phyloP scores from a whole-genome alignment of 257 asterid species.

The Paraleonurus japonicus region DNA sequence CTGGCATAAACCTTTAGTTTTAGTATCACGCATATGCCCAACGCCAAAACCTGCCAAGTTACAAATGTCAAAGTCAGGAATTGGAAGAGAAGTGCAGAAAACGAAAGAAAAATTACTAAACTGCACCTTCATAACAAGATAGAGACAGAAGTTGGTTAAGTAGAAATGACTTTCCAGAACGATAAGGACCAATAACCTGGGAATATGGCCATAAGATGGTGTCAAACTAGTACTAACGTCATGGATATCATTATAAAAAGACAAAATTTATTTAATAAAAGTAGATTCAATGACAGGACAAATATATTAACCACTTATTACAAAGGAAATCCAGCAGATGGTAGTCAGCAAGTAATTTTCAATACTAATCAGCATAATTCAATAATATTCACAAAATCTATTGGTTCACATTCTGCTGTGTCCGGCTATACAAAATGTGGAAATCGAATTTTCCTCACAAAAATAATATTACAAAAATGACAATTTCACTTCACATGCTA shows the following conservation, averaged over 20 bases:
- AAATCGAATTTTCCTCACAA: background rate
- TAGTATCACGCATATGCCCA: constrained; percentile 99
- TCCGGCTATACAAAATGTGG: background rate
- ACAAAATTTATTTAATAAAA: background rate
- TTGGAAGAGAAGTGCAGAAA: constrained; percentile 5
- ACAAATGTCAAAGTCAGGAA: constrained; percentile 23
- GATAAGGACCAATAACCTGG: constrained; percentile 98
- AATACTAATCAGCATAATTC: constrained; percentile 6
- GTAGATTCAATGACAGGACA: constrained; percentile 3
- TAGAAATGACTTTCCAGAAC: constrained; percentile 96
- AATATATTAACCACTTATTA: background rate
- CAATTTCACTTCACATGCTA: constrained; percentile 13
- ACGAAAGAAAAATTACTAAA: constrained; percentile 9
- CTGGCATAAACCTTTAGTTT: constrained; percentile 75
- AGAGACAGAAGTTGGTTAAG: constrained; percentile 98
- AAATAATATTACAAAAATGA: constrained; percentile 3
- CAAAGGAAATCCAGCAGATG: background rate
- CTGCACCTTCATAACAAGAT: constrained; percentile 90
- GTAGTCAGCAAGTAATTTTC: background rate
- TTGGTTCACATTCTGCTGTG: background rate
- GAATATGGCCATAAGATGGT: constrained; percentile 13
- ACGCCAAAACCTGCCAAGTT: constrained; percentile 86
- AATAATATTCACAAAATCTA: background rate
- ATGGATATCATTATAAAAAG: background rate
- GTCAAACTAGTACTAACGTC: background rate